Base-by-base conservation (phyloP, 2,329 filamentous ascomycete genomes). In the Alternaria gansuensis region DNA sequence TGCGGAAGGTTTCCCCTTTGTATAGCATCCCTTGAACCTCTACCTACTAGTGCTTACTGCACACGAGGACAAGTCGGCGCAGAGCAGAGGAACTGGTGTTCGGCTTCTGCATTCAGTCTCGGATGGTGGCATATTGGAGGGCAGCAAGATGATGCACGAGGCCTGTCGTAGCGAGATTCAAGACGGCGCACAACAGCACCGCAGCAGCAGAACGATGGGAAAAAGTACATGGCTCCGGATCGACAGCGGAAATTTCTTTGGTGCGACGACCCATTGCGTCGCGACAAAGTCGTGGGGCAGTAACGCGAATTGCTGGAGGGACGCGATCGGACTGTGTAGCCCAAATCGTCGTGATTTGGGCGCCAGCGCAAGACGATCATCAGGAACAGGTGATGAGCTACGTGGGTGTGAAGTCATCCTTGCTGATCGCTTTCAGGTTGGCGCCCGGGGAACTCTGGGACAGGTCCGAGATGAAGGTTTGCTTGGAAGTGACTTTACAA, bases 371-470 rank as follows among this genome's bases (percentile, higher is more conserved):
- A 52, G 39, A 40, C 41, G 68, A 70, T 70, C 67, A 58, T 59
- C 63, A 65, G 65, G 61, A 57, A 61, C 59, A 54, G 37, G 50
- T 45, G 40, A 55, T 57, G 44, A 55, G 62, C 51, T 62, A 43
- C 34, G 43, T 56, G 36, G 40, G 50, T 26, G 44, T 63, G 57
- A 64, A 64, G 52, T 67, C 58, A 65, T 62, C 49, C 48, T 43
- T 59, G 69, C 57, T 60, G 69, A 71, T 71, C 68, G 49, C 56
- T 61, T 62, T 61, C 40, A 53, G 62, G 54, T 49, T 59, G 56
- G 59, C 58, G 57, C 55, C 49, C 43, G 60, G 59, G 59, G 52
- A 33, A 41, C 58, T 59, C 43, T 45, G 53, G 57, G 58, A 26
- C 60, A 59, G 46, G 53, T 56, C 46, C 21, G 52, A 54, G 56